Percentiles rank a stretch among this genome's conserved stretches.
Evolutionary conservation across 2,329 filamentous ascomycete genomes (phyloP).

Genomic region (Diaporthe australafricana): DNA sequence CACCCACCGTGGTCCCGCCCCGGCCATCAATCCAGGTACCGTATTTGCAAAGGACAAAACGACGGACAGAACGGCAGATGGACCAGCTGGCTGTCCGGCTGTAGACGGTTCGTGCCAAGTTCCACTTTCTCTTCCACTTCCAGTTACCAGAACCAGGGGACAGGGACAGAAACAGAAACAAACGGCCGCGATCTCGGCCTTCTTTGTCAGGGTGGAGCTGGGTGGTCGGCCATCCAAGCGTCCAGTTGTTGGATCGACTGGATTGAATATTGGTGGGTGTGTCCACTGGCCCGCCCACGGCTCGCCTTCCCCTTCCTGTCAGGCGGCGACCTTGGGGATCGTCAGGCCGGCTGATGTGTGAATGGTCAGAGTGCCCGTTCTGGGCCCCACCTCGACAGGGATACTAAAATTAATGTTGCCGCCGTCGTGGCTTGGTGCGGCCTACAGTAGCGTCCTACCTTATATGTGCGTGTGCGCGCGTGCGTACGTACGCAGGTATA

Average conservation of each 20-base stretch:
- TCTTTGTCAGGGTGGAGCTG: constrained; percentile 22
- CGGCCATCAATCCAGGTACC: constrained; percentile 3
- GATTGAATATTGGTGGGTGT: constrained; percentile 12
- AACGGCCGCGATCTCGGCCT: constrained; percentile 30
- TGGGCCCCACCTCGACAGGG: constrained; percentile 25
- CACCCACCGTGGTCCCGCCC: constrained; percentile 10
- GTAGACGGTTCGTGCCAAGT: neutral
- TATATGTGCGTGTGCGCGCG: constrained; percentile 16
- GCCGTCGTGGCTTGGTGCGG: constrained; percentile 34
- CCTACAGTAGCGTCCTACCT: constrained; percentile 25
- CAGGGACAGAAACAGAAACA: constrained; percentile 9
- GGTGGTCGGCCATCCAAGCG: constrained; percentile 7
- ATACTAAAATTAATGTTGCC: constrained; percentile 36
- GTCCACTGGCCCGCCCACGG: neutral
- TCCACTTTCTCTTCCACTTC: constrained; percentile 13
- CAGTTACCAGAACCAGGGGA: constrained; percentile 1
- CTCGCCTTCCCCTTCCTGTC: constrained; percentile 25
- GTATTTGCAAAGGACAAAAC: constrained; percentile 10
- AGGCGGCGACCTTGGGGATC: constrained; percentile 11
- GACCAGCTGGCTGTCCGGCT: neutral
- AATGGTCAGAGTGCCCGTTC: constrained; percentile 22
- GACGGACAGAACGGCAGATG: constrained; percentile 9
- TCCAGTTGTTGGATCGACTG: constrained; percentile 2
- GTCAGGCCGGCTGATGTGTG: constrained; percentile 8
- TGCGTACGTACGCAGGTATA: constrained; percentile 12